Base-by-base conservation (phyloP, 2,329 filamentous ascomycete genomes). In the Lachnellula subtilissima region DNA sequence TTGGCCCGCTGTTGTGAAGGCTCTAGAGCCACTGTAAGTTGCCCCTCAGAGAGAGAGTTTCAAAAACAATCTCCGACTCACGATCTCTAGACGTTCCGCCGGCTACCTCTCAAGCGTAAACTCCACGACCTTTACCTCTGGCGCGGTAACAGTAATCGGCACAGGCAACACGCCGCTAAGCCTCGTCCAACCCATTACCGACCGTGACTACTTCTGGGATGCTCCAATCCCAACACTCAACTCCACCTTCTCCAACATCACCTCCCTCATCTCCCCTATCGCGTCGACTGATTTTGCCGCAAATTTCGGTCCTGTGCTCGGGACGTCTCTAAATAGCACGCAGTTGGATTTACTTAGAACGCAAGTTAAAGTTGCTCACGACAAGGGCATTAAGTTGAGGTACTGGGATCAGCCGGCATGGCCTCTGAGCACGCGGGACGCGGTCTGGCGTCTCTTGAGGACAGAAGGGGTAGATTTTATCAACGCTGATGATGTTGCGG, bases 401-500 rank as follows among this genome's bases (percentile, higher is more conserved):
- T 86, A 85, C 63, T 86, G 83, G 83, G 78, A 79, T 25, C 73
- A 80, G 32, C 83, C 83, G 0, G 69, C 67, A 8, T 85, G 82
- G 82, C 82, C 83, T 2, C 65, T 79, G 4, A 71, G 71, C 28
- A 67, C 77, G 32, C 72, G 82, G 48, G 79, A 85, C 65, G 72
- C 72, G 25, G 70, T 86, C 6, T 86, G 83, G 83, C 72, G 76
- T 48, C 69, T 75, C 2, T 65, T 86, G 48, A 67, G 78, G 23
- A 68, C 73, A 9, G 79, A 82, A 61, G 82, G 80, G 0, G 79
- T 82, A 3, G 82, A 84, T 65, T 69, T 85, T 50, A 65, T 87
- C 48, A 86, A 84, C 67, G 80, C 79, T 11, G 84, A 86, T 69
- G 80, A 86, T 65, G 64, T 86, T 48, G 59, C 57, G 36, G 64